Evolutionary conservation across 768 basidiomycete species (phyloP).

Genomic region (Multifurca ochricompacta): DNA sequence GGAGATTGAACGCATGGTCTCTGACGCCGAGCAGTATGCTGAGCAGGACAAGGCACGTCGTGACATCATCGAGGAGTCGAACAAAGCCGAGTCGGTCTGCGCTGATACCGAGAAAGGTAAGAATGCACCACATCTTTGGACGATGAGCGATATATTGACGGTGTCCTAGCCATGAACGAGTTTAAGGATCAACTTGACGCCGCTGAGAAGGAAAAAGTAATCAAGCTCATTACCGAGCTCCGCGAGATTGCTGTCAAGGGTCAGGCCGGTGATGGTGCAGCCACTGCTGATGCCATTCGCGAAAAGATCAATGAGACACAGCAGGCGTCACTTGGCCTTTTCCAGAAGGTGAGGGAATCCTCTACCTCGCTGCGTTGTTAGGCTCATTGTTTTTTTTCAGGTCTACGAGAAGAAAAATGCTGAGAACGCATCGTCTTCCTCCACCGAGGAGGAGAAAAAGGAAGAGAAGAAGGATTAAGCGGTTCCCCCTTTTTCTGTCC

Average conservation of each 20-base stretch:
- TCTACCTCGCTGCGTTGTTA: no score
- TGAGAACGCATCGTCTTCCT: slow-evolving; percentile 40
- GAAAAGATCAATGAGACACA: slow-evolving; percentile 93
- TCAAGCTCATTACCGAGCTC: slow-evolving; percentile 78
- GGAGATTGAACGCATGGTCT: slow-evolving; percentile 96
- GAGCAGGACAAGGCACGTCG: slow-evolving; percentile 88
- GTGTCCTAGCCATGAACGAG: slow-evolving; percentile 72
- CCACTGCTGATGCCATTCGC: slow-evolving; percentile 83
- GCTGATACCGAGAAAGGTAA: slow-evolving; percentile 92
- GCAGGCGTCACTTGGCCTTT: slow-evolving; percentile 88
- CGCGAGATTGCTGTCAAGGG: slow-evolving; percentile 87
- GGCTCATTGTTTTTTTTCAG: neutral
- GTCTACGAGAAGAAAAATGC: slow-evolving; percentile 89
- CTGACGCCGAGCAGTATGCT: slow-evolving; percentile 89
- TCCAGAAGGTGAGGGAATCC: slow-evolving; percentile 64
- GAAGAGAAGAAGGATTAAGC: slow-evolving; percentile 83
- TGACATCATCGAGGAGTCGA: slow-evolving; percentile 87
- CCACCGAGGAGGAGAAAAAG: slow-evolving; percentile 32
- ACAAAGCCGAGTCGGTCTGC: slow-evolving; percentile 92
- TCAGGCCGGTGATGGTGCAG: slow-evolving; percentile 70
- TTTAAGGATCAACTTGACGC: slow-evolving; percentile 96
- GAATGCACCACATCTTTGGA: slow-evolving; percentile 23
- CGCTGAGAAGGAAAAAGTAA: slow-evolving; percentile 89
- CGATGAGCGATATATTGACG: no score
- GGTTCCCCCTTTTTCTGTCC: neutral